Base-by-base conservation (phyloP, 805 yeast genomes). In the Brettanomyces custersianus region DNA sequence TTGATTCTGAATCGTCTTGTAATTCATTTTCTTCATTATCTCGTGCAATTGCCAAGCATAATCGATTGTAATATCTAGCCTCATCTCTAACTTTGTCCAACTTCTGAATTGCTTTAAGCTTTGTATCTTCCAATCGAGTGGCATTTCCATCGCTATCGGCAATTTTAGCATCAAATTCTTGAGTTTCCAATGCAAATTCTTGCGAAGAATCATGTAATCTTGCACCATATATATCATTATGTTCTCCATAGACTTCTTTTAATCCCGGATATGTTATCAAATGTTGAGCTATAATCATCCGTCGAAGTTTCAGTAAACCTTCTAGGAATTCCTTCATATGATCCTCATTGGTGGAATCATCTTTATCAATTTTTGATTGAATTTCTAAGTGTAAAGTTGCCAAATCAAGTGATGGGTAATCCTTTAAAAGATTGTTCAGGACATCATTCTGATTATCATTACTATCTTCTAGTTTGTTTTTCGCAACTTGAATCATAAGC, bases 231-330 rank as follows among this genome's bases (percentile, higher is more conserved):
- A 9, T n/a, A n/a, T n/a, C n/a, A n/a, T n/a, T n/a, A n/a, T n/a
- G n/a, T n/a, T n/a, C n/a, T n/a, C n/a, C n/a, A n/a, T 23, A 23
- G 10, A 49, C 40, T 3, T 50, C 39, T 15, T 43, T 37, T 18
- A 51, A 38, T 4, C 38, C 41, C 2, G 54, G 51, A 19, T 45
- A 35, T n/a, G 55, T 49, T 13, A 45, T 39, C 33, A 46, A 35
- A 29, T 47, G 48, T 30, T 51, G 55, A 31, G 49, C 47, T 3
- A 47, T 37, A 10, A 51, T 42, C 8, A 36, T 26, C 8, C 40
- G 28, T 13, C 55, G 33, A 4, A 51, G 33, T 15, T 43, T 41
- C 20, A 49, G 22, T 41, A 50, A 36, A 25, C 47, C 44, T 29
- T 33, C 31, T 4, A 50, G 27, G 27, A 45, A 46, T 15, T 27